Evolutionary conservation across 371 early-diverging fungal species (phyloP), one percentile per base, ranked within the genome.

Genomic region (Syncephalastrum racemosum): DNA sequence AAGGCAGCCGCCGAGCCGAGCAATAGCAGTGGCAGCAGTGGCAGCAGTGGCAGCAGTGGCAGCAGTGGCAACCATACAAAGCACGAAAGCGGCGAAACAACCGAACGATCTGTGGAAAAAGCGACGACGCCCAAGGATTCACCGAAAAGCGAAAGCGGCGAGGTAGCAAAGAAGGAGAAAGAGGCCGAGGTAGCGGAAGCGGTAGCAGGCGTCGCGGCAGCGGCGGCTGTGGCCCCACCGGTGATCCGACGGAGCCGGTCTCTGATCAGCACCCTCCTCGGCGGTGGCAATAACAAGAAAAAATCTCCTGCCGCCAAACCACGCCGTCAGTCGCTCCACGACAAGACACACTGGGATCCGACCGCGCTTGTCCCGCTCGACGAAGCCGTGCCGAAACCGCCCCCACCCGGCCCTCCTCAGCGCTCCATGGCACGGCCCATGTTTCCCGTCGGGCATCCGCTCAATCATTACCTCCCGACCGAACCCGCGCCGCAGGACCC

Each of bases 401-500:
- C 44, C 31, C 15, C 19, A 8, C 20, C 15, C 7, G 46, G 31
- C 6, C 36, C 42, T 15, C 19, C 47, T 14, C 12, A 23, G 1
- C 47, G 23, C 47, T 25, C 36, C n/a, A 19, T 36, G 15, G 15
- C 20, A 2, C 19, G 19, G 24, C 7, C 31, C 4, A 19, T 56
- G n/a, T 47, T 22, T 27, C 56, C 46, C 4, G 43, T 23, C 0
- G 59, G 59, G 15, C 59, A 59, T 46, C 59, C 59, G 24, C 25
- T 59, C 5, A 59, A 59, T 36, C 23, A 53, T 15, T 48, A 53
- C 25, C 31, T 47, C 1, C 25, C 53, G 12, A 50, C 24, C 24
- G 19, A 19, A 41, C 12, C 5, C 6, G 36, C 25, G 48, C 47
- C 47, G 22, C 4, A 36, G 19, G 39, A 45, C 12, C 15, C n/a